phyloP scores from a whole-genome alignment of 2,329 filamentous ascomycete genomes.

The Microdochium paspali region DNA sequence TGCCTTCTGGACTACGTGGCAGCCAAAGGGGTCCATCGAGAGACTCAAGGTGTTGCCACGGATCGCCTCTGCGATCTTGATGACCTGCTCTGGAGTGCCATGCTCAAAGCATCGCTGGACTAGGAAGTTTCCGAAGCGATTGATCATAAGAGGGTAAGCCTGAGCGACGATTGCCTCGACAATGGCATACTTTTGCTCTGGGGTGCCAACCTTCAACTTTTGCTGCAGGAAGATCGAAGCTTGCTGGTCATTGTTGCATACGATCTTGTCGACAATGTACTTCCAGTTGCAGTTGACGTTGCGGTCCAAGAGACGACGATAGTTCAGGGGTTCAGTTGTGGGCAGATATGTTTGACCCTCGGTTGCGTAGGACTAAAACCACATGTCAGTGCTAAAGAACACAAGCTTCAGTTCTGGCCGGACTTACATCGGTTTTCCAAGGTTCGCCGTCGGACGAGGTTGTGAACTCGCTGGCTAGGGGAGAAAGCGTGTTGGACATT shows the following conservation, averaged over 20 bases:
- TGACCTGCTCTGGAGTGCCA: conserved; percentile 86
- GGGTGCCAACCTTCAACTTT: conserved; percentile 93
- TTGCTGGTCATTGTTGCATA: conserved; percentile 98
- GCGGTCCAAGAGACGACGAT: conserved; percentile 86
- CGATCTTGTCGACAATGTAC: conserved; percentile 98
- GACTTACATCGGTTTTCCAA: conserved; percentile 48
- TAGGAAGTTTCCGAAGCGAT: conserved; percentile 96
- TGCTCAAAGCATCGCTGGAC: conserved; percentile 99
- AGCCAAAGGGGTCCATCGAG: conserved; percentile 98
- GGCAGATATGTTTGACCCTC: conserved; percentile 72
- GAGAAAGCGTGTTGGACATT: conserved; percentile 50
- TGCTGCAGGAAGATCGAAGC: conserved; percentile 98
- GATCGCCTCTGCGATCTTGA: conserved; percentile 90
- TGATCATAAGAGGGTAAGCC: conserved; percentile 93
- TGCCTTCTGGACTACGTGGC: conserved; percentile 96
- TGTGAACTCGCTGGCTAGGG: conserved; percentile 67
- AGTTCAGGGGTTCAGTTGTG: conserved; percentile 88
- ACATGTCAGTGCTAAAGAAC: conserved; percentile 12
- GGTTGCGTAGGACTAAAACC: conserved; percentile 31
- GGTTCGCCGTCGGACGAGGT: conserved; percentile 31
- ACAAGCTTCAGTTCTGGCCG: background rate
- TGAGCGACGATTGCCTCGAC: conserved; percentile 93
- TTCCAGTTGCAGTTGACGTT: conserved; percentile 99
- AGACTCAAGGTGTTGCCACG: conserved; percentile 87
- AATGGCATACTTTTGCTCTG: conserved; percentile 94